These are phyloP conservation scores for Xylariaceae sp. DNA, from an alignment of 2,329 filamentous ascomycete species.

Conservation along the genomic window DNA sequence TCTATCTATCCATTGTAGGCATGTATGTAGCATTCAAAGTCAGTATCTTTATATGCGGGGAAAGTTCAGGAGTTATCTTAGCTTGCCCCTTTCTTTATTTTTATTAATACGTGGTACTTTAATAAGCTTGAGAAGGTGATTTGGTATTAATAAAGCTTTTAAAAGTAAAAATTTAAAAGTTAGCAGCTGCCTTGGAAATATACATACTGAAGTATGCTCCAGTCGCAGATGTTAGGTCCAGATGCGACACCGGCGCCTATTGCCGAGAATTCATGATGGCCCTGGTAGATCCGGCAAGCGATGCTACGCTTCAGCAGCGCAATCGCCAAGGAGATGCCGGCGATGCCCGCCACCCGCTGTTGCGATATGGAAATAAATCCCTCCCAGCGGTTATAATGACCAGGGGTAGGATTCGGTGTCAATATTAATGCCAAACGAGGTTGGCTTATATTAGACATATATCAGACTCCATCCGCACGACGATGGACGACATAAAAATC, in stretches of 20 bases:
- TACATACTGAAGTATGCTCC: conserved; percentile 35
- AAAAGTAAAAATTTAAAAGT: no score
- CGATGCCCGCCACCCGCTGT: conserved; percentile 44
- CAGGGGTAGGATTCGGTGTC: not conserved
- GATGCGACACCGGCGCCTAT: conserved; percentile 38
- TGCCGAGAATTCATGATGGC: conserved; percentile 31
- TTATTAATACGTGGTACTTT: no score
- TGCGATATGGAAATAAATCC: conserved; percentile 33
- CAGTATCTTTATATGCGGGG: not conserved
- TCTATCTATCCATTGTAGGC: no score
- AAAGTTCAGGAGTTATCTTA: no score
- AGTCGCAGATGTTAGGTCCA: conserved; percentile 33
- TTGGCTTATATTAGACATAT: not conserved
- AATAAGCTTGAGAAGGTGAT: no score
- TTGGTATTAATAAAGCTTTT: no score
- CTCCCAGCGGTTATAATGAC: conserved; percentile 1
- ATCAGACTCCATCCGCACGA: no score
- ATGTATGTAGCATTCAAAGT: no score
- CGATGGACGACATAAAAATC: no score
- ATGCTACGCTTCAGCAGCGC: conserved; percentile 30
- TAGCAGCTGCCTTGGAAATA: not conserved
- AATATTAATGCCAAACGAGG: not conserved
- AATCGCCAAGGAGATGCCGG: conserved; percentile 36
- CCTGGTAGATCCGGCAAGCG: conserved; percentile 34
- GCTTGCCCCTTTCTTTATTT: no score